Percentiles rank a stretch among this genome's conserved stretches.
These are phyloP conservation scores for Blastosporella zonata DNA, from an alignment of 1,284 basidiomycete genomes.

Conservation along the genomic window DNA sequence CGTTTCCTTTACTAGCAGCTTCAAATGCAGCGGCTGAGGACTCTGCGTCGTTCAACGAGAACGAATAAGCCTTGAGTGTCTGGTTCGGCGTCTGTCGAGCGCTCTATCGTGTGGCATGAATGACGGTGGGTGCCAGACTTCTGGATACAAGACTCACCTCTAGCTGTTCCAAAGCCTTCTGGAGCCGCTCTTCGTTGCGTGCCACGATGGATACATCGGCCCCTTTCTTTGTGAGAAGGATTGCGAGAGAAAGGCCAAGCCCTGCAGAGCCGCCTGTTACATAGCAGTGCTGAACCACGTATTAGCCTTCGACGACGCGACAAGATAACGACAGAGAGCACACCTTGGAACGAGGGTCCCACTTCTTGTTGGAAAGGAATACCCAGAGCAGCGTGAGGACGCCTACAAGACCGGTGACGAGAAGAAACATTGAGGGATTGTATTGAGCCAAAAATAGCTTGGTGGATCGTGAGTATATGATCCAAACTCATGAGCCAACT, in stretches of 20 bases:
- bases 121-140: not conserved
- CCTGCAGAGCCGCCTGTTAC: conserved; percentile 83
- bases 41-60: conserved; percentile 49
- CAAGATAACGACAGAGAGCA: conserved; percentile 10
- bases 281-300: conserved; percentile 58
- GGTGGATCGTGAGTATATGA: not conserved
- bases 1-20: conserved; percentile 52
- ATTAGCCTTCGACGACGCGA: not conserved
- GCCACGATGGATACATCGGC: conserved; percentile 84
- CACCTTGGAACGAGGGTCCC: conserved; percentile 43
- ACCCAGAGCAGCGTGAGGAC: conserved; percentile 10
- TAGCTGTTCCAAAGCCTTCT: conserved; percentile 55
- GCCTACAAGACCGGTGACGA: conserved; percentile 4
- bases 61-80: conserved; percentile 60
- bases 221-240: conserved; percentile 65
- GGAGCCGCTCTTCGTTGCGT: conserved; percentile 59
- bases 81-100: conserved; percentile 51
- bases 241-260: conserved; percentile 72
- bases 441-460: conserved; percentile 8
- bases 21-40: conserved; percentile 58
- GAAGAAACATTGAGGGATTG: conserved; percentile 4
- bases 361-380: conserved; percentile 28
- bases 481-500: not conserved
- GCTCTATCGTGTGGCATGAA: conserved; percentile 29
- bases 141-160: conserved; percentile 44